Base-by-base conservation (phyloP, 164 flowering plant species). In the Buxus sempervirens region DNA sequence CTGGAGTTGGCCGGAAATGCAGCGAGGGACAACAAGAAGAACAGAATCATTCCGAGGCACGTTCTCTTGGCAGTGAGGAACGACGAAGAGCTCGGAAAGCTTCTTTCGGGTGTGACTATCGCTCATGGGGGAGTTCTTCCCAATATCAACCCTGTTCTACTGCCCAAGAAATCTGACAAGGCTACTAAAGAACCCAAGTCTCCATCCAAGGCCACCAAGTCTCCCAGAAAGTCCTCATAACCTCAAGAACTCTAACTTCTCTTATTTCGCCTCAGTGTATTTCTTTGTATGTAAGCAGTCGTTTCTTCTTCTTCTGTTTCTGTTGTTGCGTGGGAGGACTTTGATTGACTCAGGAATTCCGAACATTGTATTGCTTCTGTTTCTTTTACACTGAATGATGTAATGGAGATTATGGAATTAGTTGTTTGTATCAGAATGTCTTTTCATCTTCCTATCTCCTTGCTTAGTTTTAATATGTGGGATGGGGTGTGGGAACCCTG, bases 121-220 rank as follows among this genome's bases (percentile, higher is more conserved):
- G 81, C 83, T n/a, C 72, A 73, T 14, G 83, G 83, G 12, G 83
- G 83, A 21, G 86, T 83, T 15, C 72, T 83, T 13, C 86, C 86
- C 0, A 83, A 83, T 57, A 83, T 83, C 42, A 81, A 83, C 66
- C 82, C 84, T 0, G 74, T 83, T 2, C 66, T 82, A 25, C 24
- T 82, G 72, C 85, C 85, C 1, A 82, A 82, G 85, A 82, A 79
- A 71, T 62, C 73, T 20, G 80, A 75, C 0, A 77, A 77, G 66
- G 72, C 78, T 0, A 3, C 72, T 1, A 69, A 79, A 36, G 84
- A 83, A 26, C 79, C 84, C 58, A 83, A 83, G 23, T 81, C 84
- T 13, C 81, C 86, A 16, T 60, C 79, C 53, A 80, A 80, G 70
- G 79, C 81, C 24, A 64, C 75, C 57, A 82, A 82, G 58, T 82